Percentiles rank a stretch among this genome's conserved stretches.
Evolutionary conservation across 2,329 filamentous ascomycete genomes (phyloP).

Genomic region (Pezicula neosporulosa): DNA sequence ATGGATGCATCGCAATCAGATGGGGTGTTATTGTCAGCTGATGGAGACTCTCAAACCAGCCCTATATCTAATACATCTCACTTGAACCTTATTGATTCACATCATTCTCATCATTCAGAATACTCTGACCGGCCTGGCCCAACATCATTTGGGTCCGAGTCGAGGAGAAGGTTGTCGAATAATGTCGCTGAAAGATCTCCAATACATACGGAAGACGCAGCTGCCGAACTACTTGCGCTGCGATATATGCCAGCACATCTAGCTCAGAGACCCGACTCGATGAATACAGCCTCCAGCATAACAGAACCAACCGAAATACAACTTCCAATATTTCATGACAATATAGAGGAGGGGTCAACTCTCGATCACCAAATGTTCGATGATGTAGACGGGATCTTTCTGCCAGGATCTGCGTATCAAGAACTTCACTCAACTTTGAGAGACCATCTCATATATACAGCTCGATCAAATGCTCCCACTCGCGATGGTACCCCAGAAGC

Average conservation of each 20-base stretch:
- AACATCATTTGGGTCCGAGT: neutral
- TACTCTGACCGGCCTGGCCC: neutral
- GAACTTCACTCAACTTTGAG: constrained; percentile 42
- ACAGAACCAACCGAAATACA: neutral
- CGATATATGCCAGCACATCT: constrained; percentile 6
- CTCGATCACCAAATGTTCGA: constrained; percentile 10
- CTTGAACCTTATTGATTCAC: neutral
- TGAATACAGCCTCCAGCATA: neutral
- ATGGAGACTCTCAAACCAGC: constrained; percentile 4
- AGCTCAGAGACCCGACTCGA: neutral
- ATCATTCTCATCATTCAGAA: neutral
- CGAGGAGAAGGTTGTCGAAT: neutral
- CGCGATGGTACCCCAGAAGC: constrained; percentile 20
- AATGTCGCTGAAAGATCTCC: constrained; percentile 1
- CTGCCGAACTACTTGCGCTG: constrained; percentile 11
- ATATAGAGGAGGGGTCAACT: neutral
- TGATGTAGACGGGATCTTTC: constrained; percentile 35
- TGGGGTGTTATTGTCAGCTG: neutral
- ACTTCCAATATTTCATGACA: neutral
- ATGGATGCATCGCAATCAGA: constrained; percentile 3
- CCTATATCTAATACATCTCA: neutral
- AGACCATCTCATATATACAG: constrained; percentile 41
- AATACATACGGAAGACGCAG: constrained; percentile 9
- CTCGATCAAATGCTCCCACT: constrained; percentile 36
- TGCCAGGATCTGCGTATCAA: constrained; percentile 43